Conservation (phyloP, 1,284 basidiomycete species). For the Neolentinus lepideus region DNA sequence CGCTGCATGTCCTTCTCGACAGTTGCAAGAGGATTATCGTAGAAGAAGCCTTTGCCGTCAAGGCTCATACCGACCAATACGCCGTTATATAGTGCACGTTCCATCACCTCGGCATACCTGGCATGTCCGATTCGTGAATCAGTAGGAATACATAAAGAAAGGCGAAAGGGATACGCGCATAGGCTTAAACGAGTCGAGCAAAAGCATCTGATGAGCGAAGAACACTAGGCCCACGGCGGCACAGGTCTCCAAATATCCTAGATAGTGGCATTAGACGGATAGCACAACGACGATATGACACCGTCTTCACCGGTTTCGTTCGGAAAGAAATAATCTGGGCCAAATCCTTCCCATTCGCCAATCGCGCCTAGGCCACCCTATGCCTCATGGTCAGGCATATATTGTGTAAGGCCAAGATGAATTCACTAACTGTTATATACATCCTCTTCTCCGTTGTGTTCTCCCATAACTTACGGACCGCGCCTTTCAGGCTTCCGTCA, state of each 20-base stretch:
- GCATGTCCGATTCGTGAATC: neutral
- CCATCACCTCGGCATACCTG: conserved; percentile 12
- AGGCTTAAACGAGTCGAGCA: conserved; percentile 8
- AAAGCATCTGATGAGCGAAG: conserved; percentile 17
- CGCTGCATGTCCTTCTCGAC: conserved; percentile 10
- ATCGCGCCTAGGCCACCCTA: conserved; percentile 16
- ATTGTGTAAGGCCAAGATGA: neutral
- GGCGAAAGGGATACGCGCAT: neutral
- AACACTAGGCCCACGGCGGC: conserved; percentile 15
- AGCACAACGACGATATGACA: neutral
- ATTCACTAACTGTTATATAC: conserved; percentile 14
- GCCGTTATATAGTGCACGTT: conserved; percentile 15
- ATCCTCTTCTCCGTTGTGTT: conserved; percentile 15
- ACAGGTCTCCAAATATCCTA: conserved; percentile 18
- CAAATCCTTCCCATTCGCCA: conserved; percentile 17
- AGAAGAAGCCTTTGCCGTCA: conserved; percentile 17
- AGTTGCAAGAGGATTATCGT: conserved; percentile 17
- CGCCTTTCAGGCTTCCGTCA: conserved; percentile 9
- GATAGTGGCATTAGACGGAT: no score
- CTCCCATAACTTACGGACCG: conserved; percentile 11
- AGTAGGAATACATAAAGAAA: neutral
- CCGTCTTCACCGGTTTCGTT: conserved; percentile 14
- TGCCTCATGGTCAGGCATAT: neutral
- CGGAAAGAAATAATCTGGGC: conserved; percentile 15
- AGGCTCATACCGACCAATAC: conserved; percentile 15